Evolutionary conservation across 1,284 basidiomycete species (phyloP).

Genomic region (Albatrellus sp.): DNA sequence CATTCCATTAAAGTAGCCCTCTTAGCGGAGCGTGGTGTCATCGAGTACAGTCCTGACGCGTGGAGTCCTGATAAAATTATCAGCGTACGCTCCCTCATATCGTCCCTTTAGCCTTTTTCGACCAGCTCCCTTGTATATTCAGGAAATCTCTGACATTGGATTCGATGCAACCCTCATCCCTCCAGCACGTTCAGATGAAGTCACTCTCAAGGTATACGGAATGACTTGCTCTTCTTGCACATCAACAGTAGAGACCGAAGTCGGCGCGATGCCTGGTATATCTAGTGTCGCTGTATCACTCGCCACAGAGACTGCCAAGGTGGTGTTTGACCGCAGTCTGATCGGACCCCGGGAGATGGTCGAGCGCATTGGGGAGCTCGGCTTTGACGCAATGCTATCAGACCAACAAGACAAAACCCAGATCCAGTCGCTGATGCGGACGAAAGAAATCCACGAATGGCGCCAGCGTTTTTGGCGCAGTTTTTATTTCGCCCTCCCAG

Average conservation of each 20-base stretch:
- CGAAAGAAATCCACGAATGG: conserved; percentile 91
- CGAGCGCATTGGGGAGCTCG: conserved; percentile 78
- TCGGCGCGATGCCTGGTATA: conserved; percentile 68
- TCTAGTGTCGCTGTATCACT: conserved; percentile 61
- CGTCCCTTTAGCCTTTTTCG: conserved; percentile 7
- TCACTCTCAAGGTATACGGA: conserved; percentile 75
- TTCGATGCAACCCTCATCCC: conserved; percentile 79
- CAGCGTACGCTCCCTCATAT: conserved; percentile 32
- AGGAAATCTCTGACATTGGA: conserved; percentile 89
- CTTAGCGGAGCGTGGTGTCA: conserved; percentile 82
- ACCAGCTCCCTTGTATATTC: conserved; percentile 5
- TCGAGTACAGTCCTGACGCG: conserved; percentile 76
- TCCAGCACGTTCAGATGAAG: conserved; percentile 44
- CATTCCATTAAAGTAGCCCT: conserved; percentile 84
- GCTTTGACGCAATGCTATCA: conserved; percentile 83
- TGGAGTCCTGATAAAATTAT: conserved; percentile 79
- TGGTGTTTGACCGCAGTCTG: conserved; percentile 68
- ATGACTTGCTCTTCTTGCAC: conserved; percentile 87
- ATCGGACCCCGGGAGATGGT: conserved; percentile 78
- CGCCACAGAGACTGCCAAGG: conserved; percentile 59
- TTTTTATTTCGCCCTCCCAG: conserved; percentile 77
- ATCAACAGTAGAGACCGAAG: conserved; percentile 62
- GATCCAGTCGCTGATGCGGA: conserved; percentile 79
- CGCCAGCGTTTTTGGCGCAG: conserved; percentile 69
- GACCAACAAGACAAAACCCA: conserved; percentile 81